phyloP scores from a whole-genome alignment of 768 basidiomycete species.

The Termitomyces sp. region DNA sequence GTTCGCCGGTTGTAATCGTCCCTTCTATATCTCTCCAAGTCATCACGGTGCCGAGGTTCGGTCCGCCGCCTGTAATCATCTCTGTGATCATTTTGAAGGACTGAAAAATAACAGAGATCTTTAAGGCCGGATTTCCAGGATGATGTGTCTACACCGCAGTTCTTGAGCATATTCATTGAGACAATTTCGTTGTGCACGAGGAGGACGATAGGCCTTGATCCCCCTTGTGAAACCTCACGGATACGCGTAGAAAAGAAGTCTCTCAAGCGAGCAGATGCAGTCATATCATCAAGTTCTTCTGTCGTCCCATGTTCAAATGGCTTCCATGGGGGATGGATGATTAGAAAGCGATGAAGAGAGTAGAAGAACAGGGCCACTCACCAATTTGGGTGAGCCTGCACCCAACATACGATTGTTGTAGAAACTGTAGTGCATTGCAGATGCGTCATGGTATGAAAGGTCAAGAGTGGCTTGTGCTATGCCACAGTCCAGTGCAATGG shows the following conservation, averaged over 20 bases:
- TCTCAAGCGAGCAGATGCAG: constrained; percentile 16
- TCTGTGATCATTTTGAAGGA: constrained; percentile 1
- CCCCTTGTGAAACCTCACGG: not conserved
- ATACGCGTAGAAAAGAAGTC: constrained; percentile 19
- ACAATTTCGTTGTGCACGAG: constrained; percentile 42
- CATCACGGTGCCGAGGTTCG: not conserved
- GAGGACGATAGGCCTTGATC: constrained; percentile 34
- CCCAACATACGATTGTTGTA: constrained; percentile 14
- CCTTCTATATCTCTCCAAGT: not conserved
- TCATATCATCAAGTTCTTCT: constrained; percentile 13
- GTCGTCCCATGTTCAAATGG: constrained; percentile 26
- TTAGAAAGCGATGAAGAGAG: not conserved
- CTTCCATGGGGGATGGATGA: constrained; percentile 11
- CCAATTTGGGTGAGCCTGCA: constrained; percentile 6
- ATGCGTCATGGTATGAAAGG: constrained; percentile 10
- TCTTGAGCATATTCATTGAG: constrained; percentile 34
- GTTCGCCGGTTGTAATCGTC: constrained; percentile 9
- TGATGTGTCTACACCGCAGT: constrained; percentile 38
- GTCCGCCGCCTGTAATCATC: not conserved
- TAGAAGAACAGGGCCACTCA: not conserved
- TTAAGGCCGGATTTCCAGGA: constrained; percentile 39
- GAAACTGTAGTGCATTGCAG: constrained; percentile 22
- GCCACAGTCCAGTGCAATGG: constrained; percentile 34
- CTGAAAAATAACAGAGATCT: constrained; percentile 23
- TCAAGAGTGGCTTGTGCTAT: constrained; percentile 36